Base-by-base conservation (phyloP, 2,329 filamentous ascomycete species). In the Trichoderma hamatum region DNA sequence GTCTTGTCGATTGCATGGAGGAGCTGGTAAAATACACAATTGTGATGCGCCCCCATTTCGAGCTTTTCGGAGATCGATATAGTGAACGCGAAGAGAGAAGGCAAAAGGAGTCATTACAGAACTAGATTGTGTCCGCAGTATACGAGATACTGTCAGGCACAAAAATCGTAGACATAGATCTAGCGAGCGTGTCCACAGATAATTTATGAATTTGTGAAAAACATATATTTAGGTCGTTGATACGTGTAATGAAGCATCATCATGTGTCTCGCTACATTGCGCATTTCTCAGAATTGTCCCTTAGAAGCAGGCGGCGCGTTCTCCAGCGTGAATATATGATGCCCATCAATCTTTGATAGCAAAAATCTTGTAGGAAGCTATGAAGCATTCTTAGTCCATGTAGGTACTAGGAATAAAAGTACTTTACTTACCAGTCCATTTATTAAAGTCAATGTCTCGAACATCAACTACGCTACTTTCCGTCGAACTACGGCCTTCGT, bases 11-110 rank as follows among this genome's bases (percentile, higher is more conserved):
- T 78, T 89, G 87, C 71, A 90, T 90, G 85, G 89, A 91, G 78
- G 89, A 91, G 76, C 85, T 91, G 77, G 88, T 91, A 4, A 90
- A 91, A 76, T 90, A 89, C 73, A 90, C 87, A 0, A 83, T 91
- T 32, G 71, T 91, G 1, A 90, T 91, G 87, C 79, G 87, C 65
- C 84, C 85, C 28, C 85, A 89, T 72, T 84, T 89, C 71, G 83
- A 83, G 30, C 76, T 90, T 2, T 90, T 91, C 74, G 84, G 81
- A 1, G 88, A 91, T 78, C 81, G 89, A 10, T 90, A 81, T 70
- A 90, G 89, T 75, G 89, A 91, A 76, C 79, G 88, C 26, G 78
- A 79, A 72, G 83, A 85, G 11, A 10, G 32, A 10, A 34, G 32
- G 32, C 32, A 11, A 10, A 34, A 34, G 9, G 32, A 34, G 32